Evolutionary conservation across 495 filamentous ascomycete genomes (phyloP).

Genomic region (Annulohypoxylon bovei): DNA sequence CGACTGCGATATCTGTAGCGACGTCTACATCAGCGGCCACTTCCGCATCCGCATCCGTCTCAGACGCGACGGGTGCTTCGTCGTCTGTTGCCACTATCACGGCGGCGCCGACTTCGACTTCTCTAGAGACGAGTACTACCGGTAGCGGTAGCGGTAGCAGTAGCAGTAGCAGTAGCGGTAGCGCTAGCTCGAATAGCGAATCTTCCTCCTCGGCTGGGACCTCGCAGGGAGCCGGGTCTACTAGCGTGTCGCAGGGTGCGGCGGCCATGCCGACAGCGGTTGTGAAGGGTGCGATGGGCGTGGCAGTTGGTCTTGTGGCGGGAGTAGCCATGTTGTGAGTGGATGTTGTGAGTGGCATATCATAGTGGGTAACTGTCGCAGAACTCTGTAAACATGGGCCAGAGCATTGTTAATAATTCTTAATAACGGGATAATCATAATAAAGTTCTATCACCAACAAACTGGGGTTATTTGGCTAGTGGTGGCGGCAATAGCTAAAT

Average conservation of each 20-base stretch:
- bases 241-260: slow-evolving; percentile 24
- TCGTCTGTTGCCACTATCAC: slow-evolving; percentile 23
- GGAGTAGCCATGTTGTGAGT: slow-evolving; percentile 42
- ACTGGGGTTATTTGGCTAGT: not conserved
- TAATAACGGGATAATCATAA: not conserved
- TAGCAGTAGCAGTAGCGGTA: too few relatives aligned
- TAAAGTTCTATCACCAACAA: not conserved
- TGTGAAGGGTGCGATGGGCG: slow-evolving; percentile 38
- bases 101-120: slow-evolving; percentile 10
- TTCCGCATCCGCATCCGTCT: not conserved
- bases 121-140: not conserved
- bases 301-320: slow-evolving; percentile 33
- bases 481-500: not conserved
- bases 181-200: slow-evolving; percentile 4
- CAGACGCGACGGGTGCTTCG: not conserved
- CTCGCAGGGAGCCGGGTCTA: slow-evolving; percentile 18
- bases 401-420: not conserved
- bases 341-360: slow-evolving; percentile 29
- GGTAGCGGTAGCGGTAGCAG: too few relatives aligned
- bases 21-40: not conserved
- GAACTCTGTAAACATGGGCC: not conserved
- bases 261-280: slow-evolving; percentile 36
- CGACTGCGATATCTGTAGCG: not conserved
- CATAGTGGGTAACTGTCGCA: not conserved
- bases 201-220: slow-evolving; percentile 22